These are phyloP conservation scores for Geotrichum klebahnii DNA, from an alignment of 1,139 yeast species.

Conservation along the genomic window DNA sequence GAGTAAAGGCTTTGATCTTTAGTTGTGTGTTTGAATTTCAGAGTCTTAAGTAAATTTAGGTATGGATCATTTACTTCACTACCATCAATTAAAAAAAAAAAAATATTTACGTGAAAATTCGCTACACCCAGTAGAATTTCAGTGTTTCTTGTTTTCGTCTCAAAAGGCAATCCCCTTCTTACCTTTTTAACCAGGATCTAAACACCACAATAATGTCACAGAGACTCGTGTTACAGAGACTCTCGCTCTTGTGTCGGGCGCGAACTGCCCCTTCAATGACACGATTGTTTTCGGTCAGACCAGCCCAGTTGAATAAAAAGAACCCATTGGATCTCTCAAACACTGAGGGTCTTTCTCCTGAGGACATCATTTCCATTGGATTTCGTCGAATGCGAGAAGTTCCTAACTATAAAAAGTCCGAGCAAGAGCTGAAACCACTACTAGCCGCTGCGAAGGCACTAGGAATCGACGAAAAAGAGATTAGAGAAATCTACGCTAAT, in stretches of 20 bases:
- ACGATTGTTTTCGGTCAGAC: constrained; percentile 5
- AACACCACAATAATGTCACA: neutral
- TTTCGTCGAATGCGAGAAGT: constrained; percentile 36
- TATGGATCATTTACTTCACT: constrained; percentile 8
- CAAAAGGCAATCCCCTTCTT: neutral
- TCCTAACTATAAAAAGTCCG: constrained; percentile 32
- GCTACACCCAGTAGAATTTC: constrained; percentile 5
- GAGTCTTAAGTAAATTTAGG: constrained; percentile 10
- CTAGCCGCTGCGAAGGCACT: constrained; percentile 36
- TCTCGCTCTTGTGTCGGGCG: constrained; percentile 9
- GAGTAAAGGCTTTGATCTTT: neutral
- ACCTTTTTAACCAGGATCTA: neutral
- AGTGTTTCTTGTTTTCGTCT: neutral
- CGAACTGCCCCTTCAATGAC: neutral
- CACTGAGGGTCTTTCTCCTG: constrained; percentile 22
- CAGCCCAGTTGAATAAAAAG: constrained; percentile 4
- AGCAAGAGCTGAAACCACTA: constrained; percentile 33
- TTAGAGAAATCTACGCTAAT: constrained; percentile 34
- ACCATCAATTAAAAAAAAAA: neutral
- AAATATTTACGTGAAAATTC: neutral
- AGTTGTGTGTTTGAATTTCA: neutral
- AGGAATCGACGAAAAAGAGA: constrained; percentile 32
- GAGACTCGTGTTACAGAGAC: constrained; percentile 9
- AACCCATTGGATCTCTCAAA: constrained; percentile 17
- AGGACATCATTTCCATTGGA: constrained; percentile 35